Evolutionary conservation across 495 filamentous ascomycete genomes (phyloP).

Genomic region (Hyaloscypha bicolor): DNA sequence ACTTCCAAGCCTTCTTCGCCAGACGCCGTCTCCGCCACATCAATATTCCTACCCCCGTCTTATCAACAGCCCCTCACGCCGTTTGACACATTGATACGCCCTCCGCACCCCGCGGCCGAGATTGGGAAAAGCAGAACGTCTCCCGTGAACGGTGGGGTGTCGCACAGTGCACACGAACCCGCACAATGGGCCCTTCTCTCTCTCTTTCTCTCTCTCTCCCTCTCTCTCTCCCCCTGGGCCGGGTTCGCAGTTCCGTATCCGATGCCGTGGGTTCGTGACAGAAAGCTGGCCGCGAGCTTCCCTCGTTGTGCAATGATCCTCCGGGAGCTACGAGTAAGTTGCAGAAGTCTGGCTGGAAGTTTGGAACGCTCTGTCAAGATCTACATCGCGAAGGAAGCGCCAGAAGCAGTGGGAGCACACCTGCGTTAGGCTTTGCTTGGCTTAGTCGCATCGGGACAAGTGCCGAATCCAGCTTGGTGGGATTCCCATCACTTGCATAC

Average conservation of each 20-base stretch:
- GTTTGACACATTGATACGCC: conserved; percentile 8
- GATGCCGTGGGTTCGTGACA: neutral
- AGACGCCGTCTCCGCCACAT: conserved; percentile 8
- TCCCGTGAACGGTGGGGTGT: neutral
- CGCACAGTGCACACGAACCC: too few relatives aligned
- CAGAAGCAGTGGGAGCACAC: neutral
- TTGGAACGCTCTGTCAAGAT: neutral
- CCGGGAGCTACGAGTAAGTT: conserved; percentile 10
- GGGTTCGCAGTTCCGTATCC: neutral
- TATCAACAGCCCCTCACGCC: neutral
- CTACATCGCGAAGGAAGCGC: neutral
- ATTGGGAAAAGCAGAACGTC: neutral
- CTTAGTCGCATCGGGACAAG: conserved; percentile 16
- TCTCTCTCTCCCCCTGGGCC: too few relatives aligned
- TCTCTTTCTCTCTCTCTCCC: too few relatives aligned
- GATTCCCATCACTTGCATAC: conserved; percentile 18
- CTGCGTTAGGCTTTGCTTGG: neutral
- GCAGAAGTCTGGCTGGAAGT: conserved; percentile 1
- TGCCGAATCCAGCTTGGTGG: conserved; percentile 25
- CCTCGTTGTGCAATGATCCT: conserved; percentile 11
- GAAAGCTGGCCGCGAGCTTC: neutral
- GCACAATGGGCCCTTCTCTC: too few relatives aligned
- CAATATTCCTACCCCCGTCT: neutral
- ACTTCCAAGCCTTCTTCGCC: neutral
- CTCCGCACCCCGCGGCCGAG: neutral